Conservation (phyloP, 2,329 filamentous ascomycete species). For the Trichoderma sp. region DNA sequence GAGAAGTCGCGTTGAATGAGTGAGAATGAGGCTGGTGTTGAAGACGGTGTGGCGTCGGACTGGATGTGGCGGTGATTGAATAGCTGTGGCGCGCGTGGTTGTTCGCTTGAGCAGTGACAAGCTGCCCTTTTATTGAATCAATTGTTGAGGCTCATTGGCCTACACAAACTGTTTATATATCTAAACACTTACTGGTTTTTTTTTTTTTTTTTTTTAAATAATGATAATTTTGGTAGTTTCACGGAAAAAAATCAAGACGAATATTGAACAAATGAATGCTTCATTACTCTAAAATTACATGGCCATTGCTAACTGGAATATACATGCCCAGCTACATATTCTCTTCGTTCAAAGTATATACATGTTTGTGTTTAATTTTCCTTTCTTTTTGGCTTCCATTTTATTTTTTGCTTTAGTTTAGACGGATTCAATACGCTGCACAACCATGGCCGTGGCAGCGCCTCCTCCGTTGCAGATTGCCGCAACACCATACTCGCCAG, state of each 20-base stretch:
- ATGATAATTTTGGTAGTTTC: not conserved
- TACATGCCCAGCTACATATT: not conserved
- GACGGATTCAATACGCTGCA: slow-evolving; percentile 71
- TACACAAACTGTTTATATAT: too few species aligned
- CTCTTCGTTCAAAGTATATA: not conserved
- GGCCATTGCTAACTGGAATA: not conserved
- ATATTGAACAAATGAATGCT: not conserved
- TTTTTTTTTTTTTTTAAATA: not conserved
- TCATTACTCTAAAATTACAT: slow-evolving; percentile 14
- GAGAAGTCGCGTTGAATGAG: slow-evolving; percentile 11
- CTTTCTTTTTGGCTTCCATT: not conserved
- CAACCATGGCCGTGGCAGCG: slow-evolving; percentile 84
- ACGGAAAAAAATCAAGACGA: not conserved
- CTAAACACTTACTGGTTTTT: not conserved
- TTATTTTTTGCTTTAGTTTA: slow-evolving; percentile 28
- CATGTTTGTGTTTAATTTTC: too few species aligned
- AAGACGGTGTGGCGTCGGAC: not conserved
- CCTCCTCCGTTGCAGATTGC: slow-evolving; percentile 97
- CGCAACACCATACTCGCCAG: slow-evolving; percentile 89
- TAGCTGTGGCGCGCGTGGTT: not conserved
- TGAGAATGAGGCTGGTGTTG: slow-evolving; percentile 8
- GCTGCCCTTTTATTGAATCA: not conserved
- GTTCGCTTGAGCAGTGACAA: not conserved
- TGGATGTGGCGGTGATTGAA: not conserved
- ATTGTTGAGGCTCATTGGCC: not conserved